Evolutionary conservation across 73 alveolate genomes (phyloP).

Genomic region (Paramecium sonneborni): DNA sequence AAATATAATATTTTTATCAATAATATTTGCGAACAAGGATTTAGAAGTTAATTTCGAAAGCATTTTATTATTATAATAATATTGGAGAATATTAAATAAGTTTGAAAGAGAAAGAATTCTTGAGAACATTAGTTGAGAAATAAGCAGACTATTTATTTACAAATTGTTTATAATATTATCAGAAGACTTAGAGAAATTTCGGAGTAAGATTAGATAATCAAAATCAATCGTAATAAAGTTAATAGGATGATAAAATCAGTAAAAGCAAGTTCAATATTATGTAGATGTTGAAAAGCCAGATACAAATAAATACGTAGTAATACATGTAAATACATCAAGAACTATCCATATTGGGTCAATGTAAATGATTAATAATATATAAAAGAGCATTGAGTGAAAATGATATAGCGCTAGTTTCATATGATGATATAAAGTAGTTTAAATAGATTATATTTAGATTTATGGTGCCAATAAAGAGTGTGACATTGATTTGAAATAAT

Average conservation of each 20-base stretch:
- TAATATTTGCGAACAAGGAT: neutral
- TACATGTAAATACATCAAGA: slow-evolving; percentile 5
- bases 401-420: neutral
- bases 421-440: slow-evolving; percentile 7
- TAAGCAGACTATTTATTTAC: neutral
- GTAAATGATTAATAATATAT: neutral
- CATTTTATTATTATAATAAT: slow-evolving; percentile 28
- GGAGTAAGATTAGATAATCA: neutral
- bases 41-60: neutral
- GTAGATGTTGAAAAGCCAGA: slow-evolving; percentile 4
- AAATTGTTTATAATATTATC: slow-evolving; percentile 4
- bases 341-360: neutral
- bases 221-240: neutral
- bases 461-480: slow-evolving; percentile 8
- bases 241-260: neutral
- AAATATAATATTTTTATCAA: slow-evolving; percentile 16
- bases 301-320: neutral
- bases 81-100: neutral
- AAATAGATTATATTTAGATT: neutral
- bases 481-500: slow-evolving; percentile 34
- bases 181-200: neutral
- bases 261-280: neutral
- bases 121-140: neutral
- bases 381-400: slow-evolving; percentile 17
- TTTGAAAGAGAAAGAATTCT: neutral